Evolutionary conservation across 805 yeast species (phyloP), one percentile per base, ranked within the genome.

Genomic region (Wickerhamomyces ciferrii): DNA sequence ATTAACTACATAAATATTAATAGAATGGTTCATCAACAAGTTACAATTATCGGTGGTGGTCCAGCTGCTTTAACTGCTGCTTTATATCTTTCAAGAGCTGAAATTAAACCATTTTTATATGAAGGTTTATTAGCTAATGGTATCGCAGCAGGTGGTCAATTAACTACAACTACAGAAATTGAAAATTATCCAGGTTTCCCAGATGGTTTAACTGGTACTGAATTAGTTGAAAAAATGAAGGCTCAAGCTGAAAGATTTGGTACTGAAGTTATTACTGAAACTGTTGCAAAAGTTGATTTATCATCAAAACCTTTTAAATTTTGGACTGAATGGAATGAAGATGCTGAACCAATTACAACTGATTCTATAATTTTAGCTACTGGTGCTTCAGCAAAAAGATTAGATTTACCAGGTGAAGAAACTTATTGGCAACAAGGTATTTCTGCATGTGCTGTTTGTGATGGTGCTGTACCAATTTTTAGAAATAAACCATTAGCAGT

Each of bases 11-110:
- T 10, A 39, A 11, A 37, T 21, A 7, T 32, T 9, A 18, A 25
- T 39, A 79, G 76, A 78, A 84, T 84, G 91, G 85, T 78, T 60
- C 95, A 87, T 67, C 81, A 87, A 71, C 80, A 75, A 74, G 95
- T 87, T 51, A 87, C 94, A 29, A 85, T 88, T 60, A 83, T 88
- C 51, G 98, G 99, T 40, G 91, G 97, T 46, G 99, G 99, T 59
- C 99, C 99, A 47, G 99, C 99, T 48, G 99, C 97, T 46, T 97
- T 94, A 77, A 94, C 99, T 39, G 99, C 99, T 43, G 99, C 99
- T 54, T 88, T 94, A 67, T 94, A 94, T 69, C 75, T 94, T 46
- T 84, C 98, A 27, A 84, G 99, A 70, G 99, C 99, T 39, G 99
- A 94, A 75, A 81, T 90, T 63, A 83, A 86, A 69, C 97, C 99